Base-by-base conservation (phyloP, 345 rosid genomes). In the Eucalyptus marginata region DNA sequence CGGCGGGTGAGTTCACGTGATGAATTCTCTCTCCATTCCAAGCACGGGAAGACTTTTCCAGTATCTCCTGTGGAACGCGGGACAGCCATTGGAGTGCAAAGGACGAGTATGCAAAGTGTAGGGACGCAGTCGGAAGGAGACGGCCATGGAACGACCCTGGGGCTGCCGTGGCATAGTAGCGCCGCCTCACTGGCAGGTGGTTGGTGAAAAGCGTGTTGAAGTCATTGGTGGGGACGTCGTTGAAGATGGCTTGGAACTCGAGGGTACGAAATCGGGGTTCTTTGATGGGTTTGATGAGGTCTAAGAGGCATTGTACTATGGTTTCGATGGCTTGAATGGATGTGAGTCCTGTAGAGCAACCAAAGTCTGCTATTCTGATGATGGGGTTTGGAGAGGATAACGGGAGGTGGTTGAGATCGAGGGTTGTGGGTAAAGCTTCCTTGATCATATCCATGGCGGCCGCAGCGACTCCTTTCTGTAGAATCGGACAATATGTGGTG, bases 11-110 rank as follows among this genome's bases (percentile, higher is more conserved):
- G 33, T 33, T 22, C 13, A 27, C 71, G 43, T 83, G 40, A n/a
- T 17, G 9, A 87, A 90, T 83, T 62, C 79, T 90, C 25, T 89
- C 90, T n/a, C 52, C 85, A 40, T 90, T 90, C 92, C 89, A 88
- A 4, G 89, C 89, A 29, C 27, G 52, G 22, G 89, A 88, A 79
- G 33, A 10, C 86, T 58, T 33, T 36, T 87, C 52, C n/a, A 9
- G 27, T 33, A 83, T 87, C 46, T 27, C 46, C 4, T 27, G 50
- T 1, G 89, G 87, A 84, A 68, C 86, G 15, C 25, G n/a, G 14
- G 88, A 58, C 8, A 90, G 89, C 89, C 89, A 90, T 18, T 90
- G 84, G 27, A 88, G 84, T 10, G 86, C 49, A 29, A 7, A 50
- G 47, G 88, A 58, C 16, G 91, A 90, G 44, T 40, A 58, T n/a